phyloP scores from a whole-genome alignment of 2,329 filamentous ascomycete genomes.

The Aureobasidium mangrovei region DNA sequence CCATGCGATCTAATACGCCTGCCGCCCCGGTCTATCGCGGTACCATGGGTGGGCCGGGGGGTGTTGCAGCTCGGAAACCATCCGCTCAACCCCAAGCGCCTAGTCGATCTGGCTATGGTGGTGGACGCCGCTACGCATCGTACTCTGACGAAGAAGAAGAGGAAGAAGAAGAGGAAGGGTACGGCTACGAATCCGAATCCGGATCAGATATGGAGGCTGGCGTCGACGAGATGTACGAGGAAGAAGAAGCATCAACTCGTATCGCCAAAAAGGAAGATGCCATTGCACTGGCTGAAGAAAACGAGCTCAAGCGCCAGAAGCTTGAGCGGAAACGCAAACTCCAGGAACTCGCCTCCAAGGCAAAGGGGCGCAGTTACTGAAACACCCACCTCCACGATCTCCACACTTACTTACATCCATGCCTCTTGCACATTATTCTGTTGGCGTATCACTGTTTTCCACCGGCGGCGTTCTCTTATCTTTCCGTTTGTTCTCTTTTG shows the following conservation, averaged over 20 bases:
- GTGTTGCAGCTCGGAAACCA: conserved; percentile 27
- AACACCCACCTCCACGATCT: neutral
- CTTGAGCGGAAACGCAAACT: conserved; percentile 41
- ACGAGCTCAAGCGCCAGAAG: conserved; percentile 53
- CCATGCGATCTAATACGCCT: conserved; percentile 24
- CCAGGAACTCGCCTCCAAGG: conserved; percentile 26
- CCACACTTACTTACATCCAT: neutral
- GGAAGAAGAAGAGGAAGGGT: conserved; percentile 45
- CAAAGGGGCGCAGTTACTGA: conserved; percentile 21
- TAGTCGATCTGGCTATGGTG: conserved; percentile 21
- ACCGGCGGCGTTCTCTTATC: neutral
- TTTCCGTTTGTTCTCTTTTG: neutral
- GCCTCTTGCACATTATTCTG: neutral
- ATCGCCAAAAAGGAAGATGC: conserved; percentile 60
- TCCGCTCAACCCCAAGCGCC: conserved; percentile 19
- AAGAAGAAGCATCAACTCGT: conserved; percentile 55
- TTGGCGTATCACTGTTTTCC: conserved; percentile 2
- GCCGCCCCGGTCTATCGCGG: conserved; percentile 31
- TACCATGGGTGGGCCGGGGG: conserved; percentile 36
- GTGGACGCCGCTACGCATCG: conserved; percentile 27
- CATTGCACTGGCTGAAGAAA: conserved; percentile 54
- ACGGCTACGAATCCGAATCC: conserved; percentile 56
- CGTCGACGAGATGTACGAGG: conserved; percentile 61
- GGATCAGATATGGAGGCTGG: conserved; percentile 72
- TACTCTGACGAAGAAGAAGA: conserved; percentile 35